Percentiles rank a stretch among this genome's conserved stretches.
Evolutionary conservation across 2,329 filamentous ascomycete genomes (phyloP).

Genomic region (Colletotrichum costaricense): DNA sequence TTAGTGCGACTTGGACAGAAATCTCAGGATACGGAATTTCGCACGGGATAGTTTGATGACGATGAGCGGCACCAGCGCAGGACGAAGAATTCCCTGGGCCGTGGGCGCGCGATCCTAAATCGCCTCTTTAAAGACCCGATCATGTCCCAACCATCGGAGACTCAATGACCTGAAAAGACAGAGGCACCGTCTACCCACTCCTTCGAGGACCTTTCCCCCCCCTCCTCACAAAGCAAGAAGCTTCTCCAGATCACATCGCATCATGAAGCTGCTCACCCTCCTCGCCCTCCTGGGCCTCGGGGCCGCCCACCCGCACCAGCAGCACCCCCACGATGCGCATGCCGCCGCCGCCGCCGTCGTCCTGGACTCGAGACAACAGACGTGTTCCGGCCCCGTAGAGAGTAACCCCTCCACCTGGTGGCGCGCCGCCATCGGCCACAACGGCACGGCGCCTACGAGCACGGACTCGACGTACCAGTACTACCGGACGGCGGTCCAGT

Average conservation of each 20-base stretch:
- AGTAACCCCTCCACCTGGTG: constrained; percentile 39
- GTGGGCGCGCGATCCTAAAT: too few species aligned
- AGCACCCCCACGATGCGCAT: neutral
- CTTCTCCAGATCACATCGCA: neutral
- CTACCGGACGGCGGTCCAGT: constrained; percentile 41
- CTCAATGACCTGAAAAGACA: neutral
- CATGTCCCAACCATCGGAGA: too few species aligned
- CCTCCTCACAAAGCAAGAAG: neutral
- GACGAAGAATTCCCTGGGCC: too few species aligned
- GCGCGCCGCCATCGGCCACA: constrained; percentile 41
- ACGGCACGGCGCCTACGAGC: constrained; percentile 41
- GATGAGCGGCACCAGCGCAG: neutral
- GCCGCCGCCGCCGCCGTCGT: neutral
- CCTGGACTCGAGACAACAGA: constrained; percentile 18
- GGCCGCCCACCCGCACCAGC: constrained; percentile 12
- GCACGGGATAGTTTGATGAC: neutral
- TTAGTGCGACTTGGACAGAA: too few species aligned
- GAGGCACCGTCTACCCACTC: too few species aligned
- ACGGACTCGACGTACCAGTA: constrained; percentile 41
- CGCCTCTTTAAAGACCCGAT: too few species aligned
- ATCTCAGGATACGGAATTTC: too few species aligned
- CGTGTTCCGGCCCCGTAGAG: constrained; percentile 25
- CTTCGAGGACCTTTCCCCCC: neutral
- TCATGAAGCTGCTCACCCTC: constrained; percentile 21
- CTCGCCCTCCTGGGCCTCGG: constrained; percentile 6